These are phyloP conservation scores for Marsdenia floribunda DNA, from an alignment of 257 asterid genomes.

Conservation along the genomic window DNA sequence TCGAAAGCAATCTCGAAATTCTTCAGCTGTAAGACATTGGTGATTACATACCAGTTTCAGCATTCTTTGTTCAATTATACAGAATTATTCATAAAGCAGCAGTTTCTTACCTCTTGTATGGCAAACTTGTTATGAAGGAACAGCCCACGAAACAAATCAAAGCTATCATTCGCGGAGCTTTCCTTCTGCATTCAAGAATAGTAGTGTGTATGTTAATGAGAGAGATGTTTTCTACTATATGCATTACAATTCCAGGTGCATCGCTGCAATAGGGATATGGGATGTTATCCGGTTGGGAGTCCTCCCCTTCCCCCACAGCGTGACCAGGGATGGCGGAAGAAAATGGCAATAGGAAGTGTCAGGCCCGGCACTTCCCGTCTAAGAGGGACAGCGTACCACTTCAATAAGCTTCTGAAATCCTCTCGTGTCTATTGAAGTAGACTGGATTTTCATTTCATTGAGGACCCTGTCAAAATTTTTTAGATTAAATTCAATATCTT, in stretches of 20 bases:
- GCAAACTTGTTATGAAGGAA: slow-evolving; percentile 73
- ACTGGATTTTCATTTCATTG: slow-evolving; percentile 56
- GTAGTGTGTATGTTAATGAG: not conserved
- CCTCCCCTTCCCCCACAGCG: not conserved
- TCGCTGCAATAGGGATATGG: not conserved
- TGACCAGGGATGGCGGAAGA: too few species aligned
- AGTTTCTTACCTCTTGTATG: slow-evolving; percentile 47
- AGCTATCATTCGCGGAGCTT: slow-evolving; percentile 56
- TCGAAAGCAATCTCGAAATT: slow-evolving; percentile 55
- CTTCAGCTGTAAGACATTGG: slow-evolving; percentile 42
- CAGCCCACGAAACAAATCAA: slow-evolving; percentile 77
- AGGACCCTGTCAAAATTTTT: slow-evolving; percentile 48
- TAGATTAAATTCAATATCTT: not conserved
- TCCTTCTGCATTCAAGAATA: slow-evolving; percentile 55
- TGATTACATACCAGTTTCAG: not conserved
- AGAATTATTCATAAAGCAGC: not conserved
- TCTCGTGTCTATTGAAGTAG: slow-evolving; percentile 77
- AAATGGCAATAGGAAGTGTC: not conserved
- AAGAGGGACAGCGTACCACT: slow-evolving; percentile 46
- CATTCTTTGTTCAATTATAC: not conserved
- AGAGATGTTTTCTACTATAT: not conserved
- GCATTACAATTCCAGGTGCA: too few species aligned
- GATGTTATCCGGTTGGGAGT: not conserved
- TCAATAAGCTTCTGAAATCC: slow-evolving; percentile 86
- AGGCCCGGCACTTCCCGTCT: not conserved